A percentile compares a stretch with the other conserved stretches of the same genome.
phyloP scores from a whole-genome alignment of 2,329 filamentous ascomycete genomes.

The Fusarium armeniacum region DNA sequence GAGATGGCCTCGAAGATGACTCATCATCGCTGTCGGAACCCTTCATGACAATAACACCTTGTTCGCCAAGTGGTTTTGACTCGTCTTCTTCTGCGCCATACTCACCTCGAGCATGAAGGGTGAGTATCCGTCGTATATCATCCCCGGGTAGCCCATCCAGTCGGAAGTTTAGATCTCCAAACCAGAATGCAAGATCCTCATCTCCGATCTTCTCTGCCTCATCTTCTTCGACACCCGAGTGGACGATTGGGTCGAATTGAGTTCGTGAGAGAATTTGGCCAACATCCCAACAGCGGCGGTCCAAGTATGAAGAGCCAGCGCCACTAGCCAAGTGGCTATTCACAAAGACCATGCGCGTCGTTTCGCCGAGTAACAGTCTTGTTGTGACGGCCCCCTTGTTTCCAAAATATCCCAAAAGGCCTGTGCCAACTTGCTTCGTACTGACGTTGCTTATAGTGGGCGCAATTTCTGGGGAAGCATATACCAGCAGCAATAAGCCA shows the following conservation, averaged over 20 bases:
- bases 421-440: conserved; percentile 87
- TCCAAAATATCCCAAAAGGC: conserved; percentile 91
- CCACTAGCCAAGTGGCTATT: conserved; percentile 94
- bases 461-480: conserved; percentile 82
- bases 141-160: conserved; percentile 89
- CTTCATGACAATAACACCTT: conserved; percentile 65
- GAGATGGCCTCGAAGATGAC: conserved; percentile 54
- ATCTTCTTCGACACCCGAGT: conserved; percentile 74
- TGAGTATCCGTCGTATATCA: conserved; percentile 87
- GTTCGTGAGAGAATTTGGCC: conserved; percentile 81
- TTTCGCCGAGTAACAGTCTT: conserved; percentile 87
- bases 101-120: conserved; percentile 84
- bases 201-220: conserved; percentile 81
- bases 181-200: conserved; percentile 96
- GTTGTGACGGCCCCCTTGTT: conserved; percentile 94
- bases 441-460: conserved; percentile 85
- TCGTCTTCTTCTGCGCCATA: conserved; percentile 70
- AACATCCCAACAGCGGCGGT: conserved; percentile 91
- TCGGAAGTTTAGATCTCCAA: conserved; percentile 95
- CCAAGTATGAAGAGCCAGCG: conserved; percentile 79
- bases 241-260: conserved; percentile 80
- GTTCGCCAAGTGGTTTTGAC: conserved; percentile 60
- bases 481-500: conserved; percentile 86
- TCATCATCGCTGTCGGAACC: conserved; percentile 63
- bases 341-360: conserved; percentile 88